phyloP scores from a whole-genome alignment of 1,139 yeast species.

The Debaryomyces fabryi region DNA sequence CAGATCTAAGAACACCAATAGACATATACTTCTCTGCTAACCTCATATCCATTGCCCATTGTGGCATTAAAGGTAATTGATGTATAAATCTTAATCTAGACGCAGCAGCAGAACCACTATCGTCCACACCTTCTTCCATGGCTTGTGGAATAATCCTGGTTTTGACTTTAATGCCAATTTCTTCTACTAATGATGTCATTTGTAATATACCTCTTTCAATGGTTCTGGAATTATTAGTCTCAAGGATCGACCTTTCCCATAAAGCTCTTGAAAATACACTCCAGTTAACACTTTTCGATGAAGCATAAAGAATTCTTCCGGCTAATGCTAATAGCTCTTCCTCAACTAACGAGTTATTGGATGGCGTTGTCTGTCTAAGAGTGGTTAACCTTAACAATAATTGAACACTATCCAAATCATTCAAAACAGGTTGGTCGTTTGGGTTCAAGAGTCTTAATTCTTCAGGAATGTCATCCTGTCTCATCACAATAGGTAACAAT shows the following conservation, averaged over 20 bases:
- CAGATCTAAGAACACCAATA: conserved; percentile 82
- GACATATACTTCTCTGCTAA: conserved; percentile 90
- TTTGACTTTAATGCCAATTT: conserved; percentile 71
- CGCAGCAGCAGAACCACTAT: conserved; percentile 38
- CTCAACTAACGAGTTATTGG: conserved; percentile 68
- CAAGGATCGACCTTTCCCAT: conserved; percentile 88
- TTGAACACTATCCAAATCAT: conserved; percentile 72
- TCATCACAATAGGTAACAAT: conserved; percentile 62
- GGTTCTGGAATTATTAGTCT: conserved; percentile 79
- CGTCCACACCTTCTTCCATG: conserved; percentile 29
- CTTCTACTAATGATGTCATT: conserved; percentile 90
- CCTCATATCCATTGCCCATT: conserved; percentile 81
- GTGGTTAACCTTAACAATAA: conserved; percentile 68
- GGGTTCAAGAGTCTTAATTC: conserved; percentile 67
- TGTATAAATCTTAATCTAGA: conserved; percentile 70
- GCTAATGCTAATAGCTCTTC: conserved; percentile 82
- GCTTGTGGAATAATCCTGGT: conserved; percentile 62
- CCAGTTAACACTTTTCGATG: conserved; percentile 64
- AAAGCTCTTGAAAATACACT: conserved; percentile 77
- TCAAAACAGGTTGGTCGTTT: conserved; percentile 74
- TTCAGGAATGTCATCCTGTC: conserved; percentile 64
- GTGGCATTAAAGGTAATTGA: conserved; percentile 75
- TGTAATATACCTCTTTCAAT: conserved; percentile 93
- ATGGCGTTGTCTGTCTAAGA: conserved; percentile 71
- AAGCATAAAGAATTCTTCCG: conserved; percentile 64